These are phyloP conservation scores for Mucor indicus DNA, from an alignment of 371 early-diverging fungal genomes.

Conservation along the genomic window DNA sequence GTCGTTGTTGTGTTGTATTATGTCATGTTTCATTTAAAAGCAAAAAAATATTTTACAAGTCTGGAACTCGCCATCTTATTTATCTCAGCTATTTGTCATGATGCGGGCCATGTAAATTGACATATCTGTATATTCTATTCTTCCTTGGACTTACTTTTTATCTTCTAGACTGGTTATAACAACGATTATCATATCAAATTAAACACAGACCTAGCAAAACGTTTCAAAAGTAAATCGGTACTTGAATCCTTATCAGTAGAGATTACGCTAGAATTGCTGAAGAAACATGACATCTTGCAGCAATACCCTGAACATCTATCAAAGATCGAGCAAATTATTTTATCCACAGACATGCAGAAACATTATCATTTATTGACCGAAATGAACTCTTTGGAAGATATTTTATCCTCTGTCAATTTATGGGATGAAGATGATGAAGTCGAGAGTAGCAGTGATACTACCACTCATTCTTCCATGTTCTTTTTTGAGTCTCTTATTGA, in stretches of 20 bases:
- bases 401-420: not conserved
- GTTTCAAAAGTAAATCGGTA: slow-evolving; percentile 62
- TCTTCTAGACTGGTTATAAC: slow-evolving; percentile 85
- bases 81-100: slow-evolving; percentile 85
- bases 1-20: slow-evolving; percentile 74
- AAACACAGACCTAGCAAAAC: slow-evolving; percentile 59
- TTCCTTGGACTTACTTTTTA: no score
- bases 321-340: slow-evolving; percentile 41
- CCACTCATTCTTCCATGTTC: no score
- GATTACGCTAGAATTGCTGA: slow-evolving; percentile 56
- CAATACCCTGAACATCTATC: no score
- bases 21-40: slow-evolving; percentile 57
- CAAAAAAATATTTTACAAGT: slow-evolving; percentile 53
- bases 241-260: slow-evolving; percentile 78
- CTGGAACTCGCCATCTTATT: slow-evolving; percentile 66
- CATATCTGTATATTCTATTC: not conserved
- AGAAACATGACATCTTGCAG: slow-evolving; percentile 55
- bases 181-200: slow-evolving; percentile 81
- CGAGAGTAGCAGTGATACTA: no score
- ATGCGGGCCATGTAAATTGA: slow-evolving; percentile 81
- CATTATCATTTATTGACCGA: slow-evolving; percentile 72
- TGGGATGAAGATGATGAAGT: no score
- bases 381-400: slow-evolving; percentile 21
- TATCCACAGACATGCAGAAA: slow-evolving; percentile 79
- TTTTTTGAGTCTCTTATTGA: no score